These are phyloP conservation scores for Dalbergia oliveri DNA, from an alignment of 306 rosid genomes.

Conservation along the genomic window DNA sequence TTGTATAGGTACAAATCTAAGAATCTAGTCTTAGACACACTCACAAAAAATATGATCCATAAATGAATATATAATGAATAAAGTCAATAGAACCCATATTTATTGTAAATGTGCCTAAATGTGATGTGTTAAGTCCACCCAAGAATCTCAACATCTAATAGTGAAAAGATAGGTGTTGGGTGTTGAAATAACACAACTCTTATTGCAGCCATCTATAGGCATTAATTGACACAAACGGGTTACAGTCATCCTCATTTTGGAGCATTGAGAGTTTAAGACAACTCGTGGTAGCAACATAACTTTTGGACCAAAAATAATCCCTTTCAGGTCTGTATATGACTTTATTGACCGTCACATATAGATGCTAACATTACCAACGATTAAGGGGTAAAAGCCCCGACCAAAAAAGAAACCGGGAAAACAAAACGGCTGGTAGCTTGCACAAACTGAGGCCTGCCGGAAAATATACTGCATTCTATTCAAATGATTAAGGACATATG, in stretches of 20 bases:
- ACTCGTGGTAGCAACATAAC: not conserved
- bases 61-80: too few species aligned
- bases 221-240: not conserved
- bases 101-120: too few species aligned
- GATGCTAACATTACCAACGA: not conserved
- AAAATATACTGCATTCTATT: not conserved
- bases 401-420: too few species aligned
- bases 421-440: not conserved
- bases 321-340: not conserved
- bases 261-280: not conserved
- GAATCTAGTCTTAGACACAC: too few species aligned
- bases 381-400: not conserved
- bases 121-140: too few species aligned
- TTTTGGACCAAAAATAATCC: not conserved
- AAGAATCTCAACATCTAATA: too few species aligned
- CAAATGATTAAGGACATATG: not conserved
- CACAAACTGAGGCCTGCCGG: not conserved
- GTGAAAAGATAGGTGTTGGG: too few species aligned
- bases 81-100: too few species aligned
- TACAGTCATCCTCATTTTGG: not conserved
- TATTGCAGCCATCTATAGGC: not conserved
- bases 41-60: too few species aligned
- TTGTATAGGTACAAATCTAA: too few species aligned
- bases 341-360: not conserved
- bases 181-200: too few species aligned